Evolutionary conservation across 768 basidiomycete species (phyloP).

Genomic region (Lactarius psammicola): DNA sequence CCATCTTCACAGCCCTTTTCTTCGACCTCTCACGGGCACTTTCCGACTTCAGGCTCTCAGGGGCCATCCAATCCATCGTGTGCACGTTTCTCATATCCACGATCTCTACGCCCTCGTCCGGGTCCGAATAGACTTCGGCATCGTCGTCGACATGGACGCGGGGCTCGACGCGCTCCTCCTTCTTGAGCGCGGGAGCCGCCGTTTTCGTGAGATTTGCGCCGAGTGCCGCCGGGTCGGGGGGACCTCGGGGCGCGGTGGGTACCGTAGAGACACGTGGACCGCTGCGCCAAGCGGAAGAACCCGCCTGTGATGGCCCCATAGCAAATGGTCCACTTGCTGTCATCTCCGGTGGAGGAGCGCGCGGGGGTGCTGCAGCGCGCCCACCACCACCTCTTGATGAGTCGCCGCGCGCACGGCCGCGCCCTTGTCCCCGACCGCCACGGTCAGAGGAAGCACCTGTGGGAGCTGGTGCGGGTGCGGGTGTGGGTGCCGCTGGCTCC

Average conservation of each 20-base stretch:
- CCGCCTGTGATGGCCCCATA: conserved; percentile 75
- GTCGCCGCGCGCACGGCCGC: conserved; percentile 44
- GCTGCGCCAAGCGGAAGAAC: conserved; percentile 51
- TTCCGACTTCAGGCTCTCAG: conserved; percentile 64
- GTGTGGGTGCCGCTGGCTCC: conserved; percentile 45
- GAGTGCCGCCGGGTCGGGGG: conserved; percentile 38
- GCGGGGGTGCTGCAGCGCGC: conserved; percentile 38
- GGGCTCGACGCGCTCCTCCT: conserved; percentile 32
- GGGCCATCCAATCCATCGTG: conserved; percentile 87
- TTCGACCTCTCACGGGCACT: conserved; percentile 40
- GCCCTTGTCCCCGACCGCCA: conserved; percentile 45
- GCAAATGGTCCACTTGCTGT: conserved; percentile 85
- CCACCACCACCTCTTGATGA: conserved; percentile 53
- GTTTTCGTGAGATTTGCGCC: conserved; percentile 52
- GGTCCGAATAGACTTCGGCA: conserved; percentile 77
- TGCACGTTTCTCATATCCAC: conserved; percentile 77
- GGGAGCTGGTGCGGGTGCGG: conserved; percentile 31
- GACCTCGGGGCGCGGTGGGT: conserved; percentile 45
- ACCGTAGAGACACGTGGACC: conserved; percentile 57
- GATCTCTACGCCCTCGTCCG: conserved; percentile 85
- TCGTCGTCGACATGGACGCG: conserved; percentile 45
- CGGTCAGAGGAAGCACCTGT: conserved; percentile 42
- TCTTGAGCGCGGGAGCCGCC: conserved; percentile 50
- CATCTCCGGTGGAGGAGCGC: conserved; percentile 63
- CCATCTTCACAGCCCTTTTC: conserved; percentile 34